Base-by-base conservation (phyloP, 768 basidiomycete genomes). In the Kwoniella heveanensis region DNA sequence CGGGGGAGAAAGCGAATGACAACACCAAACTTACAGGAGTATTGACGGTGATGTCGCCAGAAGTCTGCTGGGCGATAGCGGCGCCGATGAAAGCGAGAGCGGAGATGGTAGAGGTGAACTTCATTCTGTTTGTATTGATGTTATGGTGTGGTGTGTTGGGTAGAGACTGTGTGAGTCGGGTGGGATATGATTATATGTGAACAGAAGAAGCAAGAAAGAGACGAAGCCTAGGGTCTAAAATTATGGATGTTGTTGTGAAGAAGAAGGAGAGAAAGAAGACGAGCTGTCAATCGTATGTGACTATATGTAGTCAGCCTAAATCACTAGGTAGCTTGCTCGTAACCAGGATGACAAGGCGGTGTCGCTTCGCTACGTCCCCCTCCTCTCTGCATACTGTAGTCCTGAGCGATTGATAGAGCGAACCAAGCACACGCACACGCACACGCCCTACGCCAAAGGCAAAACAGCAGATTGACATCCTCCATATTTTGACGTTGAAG, bases 1-100 rank as follows among this genome's bases (percentile, higher is more conserved):
- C 24, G 15, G 21, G 22, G 53, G 50, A 24, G 13, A 53, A 44
- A n/a, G n/a, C n/a, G n/a, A n/a, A n/a, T n/a, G n/a, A n/a, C n/a
- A n/a, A 44, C 39, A 21, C 6, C 6, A 49, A 21, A 61, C 71
- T 65, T 59, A 76, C 73, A 54, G 77, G 77, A 46, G 74, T 76
- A 67, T 67, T 72, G 65, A 78, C 70, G 27, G 68, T 69, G 62
- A 74, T 64, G 50, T 50, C 62, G 52, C 60, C 60, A 19, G 53
- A 67, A 50, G 60, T 62, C 65, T 76, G 74, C 64, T 76, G 74
- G 49, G 73, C 77, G 57, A 72, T 44, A 29, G 69, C 77, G 49
- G 62, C 37, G 36, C 63, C 69, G 30, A 69, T 57, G 55, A 71
- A 57, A 37, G 60, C 65, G 30, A 73, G 13, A 25, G 68, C 60